Evolutionary conservation across 2,329 filamentous ascomycete species (phyloP), one percentile per base, ranked within the genome.

Genomic region (Sclerotinia spermophila): DNA sequence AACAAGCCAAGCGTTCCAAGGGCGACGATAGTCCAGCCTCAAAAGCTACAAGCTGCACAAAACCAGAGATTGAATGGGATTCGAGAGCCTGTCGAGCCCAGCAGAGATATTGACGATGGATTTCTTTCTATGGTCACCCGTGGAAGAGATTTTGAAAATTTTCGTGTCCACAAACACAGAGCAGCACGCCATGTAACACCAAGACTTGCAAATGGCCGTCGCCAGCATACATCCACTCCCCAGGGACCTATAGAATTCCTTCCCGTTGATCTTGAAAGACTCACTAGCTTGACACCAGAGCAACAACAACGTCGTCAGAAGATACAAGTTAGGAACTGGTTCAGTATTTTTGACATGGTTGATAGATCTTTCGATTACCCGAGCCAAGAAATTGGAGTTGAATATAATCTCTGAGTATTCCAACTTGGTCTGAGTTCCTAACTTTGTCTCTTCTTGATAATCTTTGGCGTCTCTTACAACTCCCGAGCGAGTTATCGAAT

Each of bases 371-470:
- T 62, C 19, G 59, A 45, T 1, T 24, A 33, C 1, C 59, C 59
- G 10, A 42, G 11, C 30, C 27, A 27, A 27, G 40, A 35, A 11
- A 45, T 62, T 5, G 40, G 40, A 8, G 17, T 45, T 19, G 11
- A 24, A 13, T 62, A 62, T 17, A 62, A 62, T 33, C 17, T 62
- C 2, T 62, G 59, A 62, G 5, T 17, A 33, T 17, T 2, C 3
- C 3, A 4, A 13, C 13, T 27, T 60, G 24, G 7, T 24, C 19
- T 33, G 1, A 24, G 4, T 8, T 30, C 5, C 4, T 10, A 8
- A 8, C 4, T 11, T 2, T 0, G n/a, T 13, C 11, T 45, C 19
- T n/a, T 3, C 2, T 5, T 7, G 19, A 17, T 24, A 15, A 15
- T 21, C 3, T 4, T 5, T 13, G 19, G n/a, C 17, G 10, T 13